Evolutionary conservation across 108 stramenopile genomes (phyloP), one percentile per base, ranked within the genome.

Genomic region (Epipyxis sp.): DNA sequence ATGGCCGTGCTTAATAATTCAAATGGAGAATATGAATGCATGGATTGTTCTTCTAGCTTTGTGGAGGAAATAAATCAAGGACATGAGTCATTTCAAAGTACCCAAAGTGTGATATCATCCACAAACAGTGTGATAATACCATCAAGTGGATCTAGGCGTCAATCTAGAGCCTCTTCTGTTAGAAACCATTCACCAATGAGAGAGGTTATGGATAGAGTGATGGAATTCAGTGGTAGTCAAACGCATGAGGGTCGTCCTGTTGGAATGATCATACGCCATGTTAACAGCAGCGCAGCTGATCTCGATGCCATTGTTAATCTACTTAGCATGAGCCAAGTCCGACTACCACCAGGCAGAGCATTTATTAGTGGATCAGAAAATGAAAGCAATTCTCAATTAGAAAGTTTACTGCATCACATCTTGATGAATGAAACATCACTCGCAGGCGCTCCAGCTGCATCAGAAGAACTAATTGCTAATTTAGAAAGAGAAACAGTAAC

Each of bases 401-500:
- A 65, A 65, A 16, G 34, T 10, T 25, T 65, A 10, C 25, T 65
- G 27, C 61, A 65, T 37, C 61, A 65, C 35, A 65, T 65, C 34
- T 25, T 65, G 61, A 65, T 65, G 61, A 65, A 65, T 65, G 61
- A 65, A 65, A 65, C 3, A 3, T 65, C 61, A 10, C 61, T 32
- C 34, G 27, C 61, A 32, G 61, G 61, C 3, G 61, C 25, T 3
- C 34, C 61, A 35, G 30, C 61, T 65, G 61, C 61, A 32, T 3
- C 3, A 25, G 30, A 65, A 25, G 3, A 25, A 10, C 20, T 25
- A 10, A 65, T 65, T 32, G 61, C 3, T 37, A 16, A 65, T 10
- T 37, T 65, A 6, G 30, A 65, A 65, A 3, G 61, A 3, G 61
- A 65, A 13, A 3, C 10, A 37, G 61, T 65, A 32, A 65, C 3